A percentile compares a stretch with the other conserved stretches of the same genome.
Evolutionary conservation across 345 rosid genomes (phyloP).

Genomic region (Kernera saxatilis): DNA sequence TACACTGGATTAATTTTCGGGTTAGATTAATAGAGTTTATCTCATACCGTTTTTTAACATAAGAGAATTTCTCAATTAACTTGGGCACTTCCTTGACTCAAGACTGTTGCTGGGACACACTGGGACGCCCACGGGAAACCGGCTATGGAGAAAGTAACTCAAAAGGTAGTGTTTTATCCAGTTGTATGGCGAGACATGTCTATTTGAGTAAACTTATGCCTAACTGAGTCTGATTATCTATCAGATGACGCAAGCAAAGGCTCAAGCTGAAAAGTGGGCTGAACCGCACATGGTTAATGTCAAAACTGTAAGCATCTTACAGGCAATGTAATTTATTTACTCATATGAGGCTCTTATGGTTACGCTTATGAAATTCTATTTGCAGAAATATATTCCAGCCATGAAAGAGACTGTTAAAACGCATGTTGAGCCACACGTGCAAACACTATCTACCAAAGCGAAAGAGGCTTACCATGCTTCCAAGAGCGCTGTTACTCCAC

Average conservation of each 20-base stretch:
- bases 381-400: constrained; percentile 80
- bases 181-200: not conserved
- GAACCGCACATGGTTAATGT: constrained; percentile 64
- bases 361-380: not conserved
- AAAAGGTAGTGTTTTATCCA: constrained; percentile 52
- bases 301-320: constrained; percentile 55
- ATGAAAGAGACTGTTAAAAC: constrained; percentile 46
- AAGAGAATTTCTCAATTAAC: not conserved
- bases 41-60: not conserved
- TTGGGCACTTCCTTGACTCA: constrained; percentile 18
- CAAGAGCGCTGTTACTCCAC: constrained; percentile 56
- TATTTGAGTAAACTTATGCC: not conserved
- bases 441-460: constrained; percentile 45
- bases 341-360: not conserved
- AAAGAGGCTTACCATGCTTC: constrained; percentile 47
- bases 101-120: constrained; percentile 44
- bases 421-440: constrained; percentile 67
- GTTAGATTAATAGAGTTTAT: constrained; percentile 29
- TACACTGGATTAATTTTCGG: constrained; percentile 48
- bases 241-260: constrained; percentile 59
- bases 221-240: not conserved
- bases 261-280: constrained; percentile 70
- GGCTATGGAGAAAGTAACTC: constrained; percentile 41
- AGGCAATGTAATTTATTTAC: not conserved
- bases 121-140: constrained; percentile 88